These are phyloP conservation scores for Ophidiomyces ophidiicola DNA, from an alignment of 2,329 filamentous ascomycete genomes.

Conservation along the genomic window DNA sequence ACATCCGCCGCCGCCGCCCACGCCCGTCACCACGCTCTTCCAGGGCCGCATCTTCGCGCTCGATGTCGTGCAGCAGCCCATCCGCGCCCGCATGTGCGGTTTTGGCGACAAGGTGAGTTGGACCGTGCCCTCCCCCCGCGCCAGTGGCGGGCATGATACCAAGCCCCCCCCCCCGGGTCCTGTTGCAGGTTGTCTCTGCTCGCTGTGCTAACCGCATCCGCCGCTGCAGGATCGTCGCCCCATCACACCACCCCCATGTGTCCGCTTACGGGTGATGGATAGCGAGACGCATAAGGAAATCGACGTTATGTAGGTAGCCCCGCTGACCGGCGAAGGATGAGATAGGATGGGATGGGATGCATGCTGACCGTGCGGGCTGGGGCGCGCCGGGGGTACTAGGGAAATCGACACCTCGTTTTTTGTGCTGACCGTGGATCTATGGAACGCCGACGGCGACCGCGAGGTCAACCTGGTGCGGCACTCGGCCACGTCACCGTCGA, in stretches of 20 bases:
- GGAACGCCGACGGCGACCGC: conserved; percentile 46
- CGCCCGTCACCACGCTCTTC: conserved; percentile 30
- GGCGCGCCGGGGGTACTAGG: conserved; percentile 32
- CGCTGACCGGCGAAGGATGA: neutral
- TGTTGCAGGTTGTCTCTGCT: neutral
- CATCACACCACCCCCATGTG: conserved; percentile 89
- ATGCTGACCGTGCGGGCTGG: conserved; percentile 46
- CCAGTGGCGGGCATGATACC: neutral
- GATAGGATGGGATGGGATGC: no score
- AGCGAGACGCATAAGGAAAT: conserved; percentile 63
- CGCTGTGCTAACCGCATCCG: neutral
- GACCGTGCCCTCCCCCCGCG: conserved; percentile 3
- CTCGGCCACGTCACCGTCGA: conserved; percentile 57
- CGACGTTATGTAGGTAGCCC: conserved; percentile 57
- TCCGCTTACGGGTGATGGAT: conserved; percentile 70
- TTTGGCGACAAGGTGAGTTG: conserved; percentile 86
- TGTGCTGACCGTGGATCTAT: conserved; percentile 57
- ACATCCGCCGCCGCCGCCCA: conserved; percentile 25
- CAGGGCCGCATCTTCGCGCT: conserved; percentile 46
- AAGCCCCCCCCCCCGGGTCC: neutral
- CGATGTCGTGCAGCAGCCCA: conserved; percentile 76
- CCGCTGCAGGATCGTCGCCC: conserved; percentile 67
- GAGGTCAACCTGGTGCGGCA: conserved; percentile 60
- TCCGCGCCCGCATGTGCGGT: conserved; percentile 92
- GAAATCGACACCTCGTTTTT: conserved; percentile 58